Evolutionary conservation across 1,284 basidiomycete genomes (phyloP).

Genomic region (Rugosomyces carneus): DNA sequence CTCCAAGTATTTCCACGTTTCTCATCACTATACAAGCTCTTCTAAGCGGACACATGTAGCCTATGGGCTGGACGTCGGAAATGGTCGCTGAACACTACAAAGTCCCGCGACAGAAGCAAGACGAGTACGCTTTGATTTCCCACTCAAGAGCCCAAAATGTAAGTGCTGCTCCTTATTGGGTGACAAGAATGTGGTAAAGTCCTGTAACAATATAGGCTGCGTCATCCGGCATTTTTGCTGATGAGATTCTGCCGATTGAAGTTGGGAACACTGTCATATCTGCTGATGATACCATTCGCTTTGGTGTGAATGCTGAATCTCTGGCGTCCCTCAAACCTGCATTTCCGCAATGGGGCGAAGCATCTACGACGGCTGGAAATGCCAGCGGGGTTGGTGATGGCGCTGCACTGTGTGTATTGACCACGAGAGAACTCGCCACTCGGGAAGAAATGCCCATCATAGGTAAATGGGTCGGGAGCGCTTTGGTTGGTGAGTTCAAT

Average conservation of each 20-base stretch:
- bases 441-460: constrained; percentile 82
- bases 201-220: constrained; percentile 45
- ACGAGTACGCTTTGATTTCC: constrained; percentile 76
- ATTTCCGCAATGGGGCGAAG: constrained; percentile 74
- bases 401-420: constrained; percentile 86
- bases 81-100: constrained; percentile 76
- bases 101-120: constrained; percentile 72
- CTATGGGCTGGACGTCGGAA: constrained; percentile 93
- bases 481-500: constrained; percentile 65
- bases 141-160: constrained; percentile 73
- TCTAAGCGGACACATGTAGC: constrained; percentile 36
- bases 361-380: constrained; percentile 81
- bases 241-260: constrained; percentile 78
- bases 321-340: constrained; percentile 65
- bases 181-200: background rate
- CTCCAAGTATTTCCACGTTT: constrained; percentile 49
- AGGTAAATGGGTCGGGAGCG: constrained; percentile 82
- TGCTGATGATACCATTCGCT: constrained; percentile 78
- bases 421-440: constrained; percentile 78
- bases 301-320: constrained; percentile 66
- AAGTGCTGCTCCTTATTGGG: background rate
- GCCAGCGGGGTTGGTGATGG: constrained; percentile 95
- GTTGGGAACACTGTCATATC: constrained; percentile 51
- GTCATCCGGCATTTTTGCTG: constrained; percentile 59
- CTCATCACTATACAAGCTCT: background rate